Percentiles rank a stretch among this genome's conserved stretches.
Evolutionary conservation across 192 early-diverging fungal species (phyloP).

Genomic region (Coemansia reversa): DNA sequence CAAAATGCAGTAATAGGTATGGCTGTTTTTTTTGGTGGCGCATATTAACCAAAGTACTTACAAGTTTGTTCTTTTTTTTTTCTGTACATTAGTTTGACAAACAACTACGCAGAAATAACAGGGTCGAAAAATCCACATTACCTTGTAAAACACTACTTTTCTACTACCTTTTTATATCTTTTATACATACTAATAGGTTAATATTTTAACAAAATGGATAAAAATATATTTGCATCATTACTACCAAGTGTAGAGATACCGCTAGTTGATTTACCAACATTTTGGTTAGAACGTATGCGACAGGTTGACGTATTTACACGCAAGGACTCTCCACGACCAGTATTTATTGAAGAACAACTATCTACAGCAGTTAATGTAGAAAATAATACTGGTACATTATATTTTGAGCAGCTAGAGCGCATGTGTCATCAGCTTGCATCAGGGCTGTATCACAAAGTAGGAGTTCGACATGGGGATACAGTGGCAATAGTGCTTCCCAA

Average conservation of each 20-base stretch:
- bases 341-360: constrained; percentile 12
- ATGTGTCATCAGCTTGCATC: constrained; percentile 9
- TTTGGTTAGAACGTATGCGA: constrained; percentile 24
- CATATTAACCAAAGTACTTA: background rate
- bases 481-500: constrained; percentile 72
- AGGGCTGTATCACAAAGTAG: constrained; percentile 36
- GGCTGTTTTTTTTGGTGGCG: constrained; percentile 6
- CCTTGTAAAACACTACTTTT: background rate
- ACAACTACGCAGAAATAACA: background rate
- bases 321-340: constrained; percentile 22
- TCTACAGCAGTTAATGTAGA: background rate
- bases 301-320: constrained; percentile 16
- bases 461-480: constrained; percentile 65
- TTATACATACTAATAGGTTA: background rate
- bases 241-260: constrained; percentile 30
- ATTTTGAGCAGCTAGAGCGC: constrained; percentile 3
- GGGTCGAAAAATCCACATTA: too few relatives aligned
- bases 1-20: too few relatives aligned
- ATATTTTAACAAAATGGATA: background rate
- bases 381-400: background rate
- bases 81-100: background rate
- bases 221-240: constrained; percentile 25
- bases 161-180: background rate
- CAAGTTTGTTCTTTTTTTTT: background rate
- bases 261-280: constrained; percentile 38